Evolutionary conservation across 768 basidiomycete genomes (phyloP).

Genomic region (Daedaleopsis sinensis): DNA sequence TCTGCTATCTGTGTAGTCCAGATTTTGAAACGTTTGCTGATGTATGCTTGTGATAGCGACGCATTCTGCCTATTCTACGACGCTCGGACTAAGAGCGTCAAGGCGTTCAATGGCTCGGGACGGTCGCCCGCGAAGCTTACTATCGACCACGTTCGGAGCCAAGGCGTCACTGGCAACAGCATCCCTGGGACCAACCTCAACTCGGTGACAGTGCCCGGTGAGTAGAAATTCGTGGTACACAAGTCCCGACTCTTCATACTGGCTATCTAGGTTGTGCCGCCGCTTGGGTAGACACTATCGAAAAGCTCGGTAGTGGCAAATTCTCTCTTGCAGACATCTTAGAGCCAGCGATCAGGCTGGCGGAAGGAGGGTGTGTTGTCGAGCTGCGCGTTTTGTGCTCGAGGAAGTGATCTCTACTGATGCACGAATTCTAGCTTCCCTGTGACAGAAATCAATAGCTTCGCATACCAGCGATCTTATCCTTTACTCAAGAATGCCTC

Average conservation of each 20-base stretch:
- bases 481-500: conserved; percentile 80
- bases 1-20: conserved; percentile 33
- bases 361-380: conserved; percentile 78
- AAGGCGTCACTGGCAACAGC: conserved; percentile 64
- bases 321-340: conserved; percentile 71
- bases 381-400: neutral
- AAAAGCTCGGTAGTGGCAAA: conserved; percentile 79
- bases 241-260: neutral
- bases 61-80: conserved; percentile 95
- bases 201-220: conserved; percentile 88
- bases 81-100: conserved; percentile 77
- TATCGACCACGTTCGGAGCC: conserved; percentile 68
- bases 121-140: conserved; percentile 79
- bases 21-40: no score
- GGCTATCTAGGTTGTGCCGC: conserved; percentile 74
- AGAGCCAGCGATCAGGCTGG: conserved; percentile 87
- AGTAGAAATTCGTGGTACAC: conserved; percentile 7
- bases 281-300: conserved; percentile 91
- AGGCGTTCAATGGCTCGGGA: conserved; percentile 92
- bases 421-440: conserved; percentile 60
- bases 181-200: conserved; percentile 87
- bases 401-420: neutral
- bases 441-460: conserved; percentile 74
- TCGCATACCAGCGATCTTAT: conserved; percentile 64
- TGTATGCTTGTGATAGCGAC: conserved; percentile 50